Base-by-base conservation (phyloP, 352 stramenopile genomes). In the Globisporangium acanthophoron region DNA sequence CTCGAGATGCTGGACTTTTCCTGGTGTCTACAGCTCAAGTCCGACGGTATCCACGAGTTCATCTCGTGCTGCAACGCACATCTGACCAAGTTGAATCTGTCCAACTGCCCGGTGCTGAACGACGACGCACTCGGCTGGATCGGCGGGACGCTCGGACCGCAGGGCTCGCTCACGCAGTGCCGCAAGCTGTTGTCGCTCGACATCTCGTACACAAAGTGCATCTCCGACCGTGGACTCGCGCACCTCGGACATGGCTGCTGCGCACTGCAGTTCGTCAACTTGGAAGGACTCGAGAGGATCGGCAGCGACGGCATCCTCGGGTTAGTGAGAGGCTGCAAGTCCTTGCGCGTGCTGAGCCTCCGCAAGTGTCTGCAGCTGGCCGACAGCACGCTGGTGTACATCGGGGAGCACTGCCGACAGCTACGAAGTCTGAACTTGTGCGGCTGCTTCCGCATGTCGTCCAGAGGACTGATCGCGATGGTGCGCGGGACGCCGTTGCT, bases 121-220 rank as follows among this genome's bases (percentile, higher is more conserved):
- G 83, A 93, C 56, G 83, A 93, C 40, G 77, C 76, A 3, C 54
- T 93, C 37, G 79, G 78, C 0, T 90, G 80, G 78, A 79, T 93
- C 31, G 72, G 73, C n/a, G 81, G 81, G 6, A 64, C 72, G 1
- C 59, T 92, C 12, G 81, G 81, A 4, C 69, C 78, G 13, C 79
- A 88, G 61, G 79, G 79, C 21, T 82, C 71, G 18, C 71, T 83
- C 21, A 90, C 81, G 37, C 77, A 83, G 45, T 92, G 81, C 47
- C 59, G 48, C 29, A 76, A 71, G 13, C 63, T 90, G 51, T 63
- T 84, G 5, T 93, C 83, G 9, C 67, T 93, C 6, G 80, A 93
- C 52, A 45, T 93, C 3, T 85, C 80, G 21, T 84, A 82, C 54
- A 85, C 78, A 24, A 68, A 52, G 6, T 55, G 67, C n/a, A 75